Conservation (phyloP, 164 flowering plant genomes). For the Chimonanthus salicifolius region DNA sequence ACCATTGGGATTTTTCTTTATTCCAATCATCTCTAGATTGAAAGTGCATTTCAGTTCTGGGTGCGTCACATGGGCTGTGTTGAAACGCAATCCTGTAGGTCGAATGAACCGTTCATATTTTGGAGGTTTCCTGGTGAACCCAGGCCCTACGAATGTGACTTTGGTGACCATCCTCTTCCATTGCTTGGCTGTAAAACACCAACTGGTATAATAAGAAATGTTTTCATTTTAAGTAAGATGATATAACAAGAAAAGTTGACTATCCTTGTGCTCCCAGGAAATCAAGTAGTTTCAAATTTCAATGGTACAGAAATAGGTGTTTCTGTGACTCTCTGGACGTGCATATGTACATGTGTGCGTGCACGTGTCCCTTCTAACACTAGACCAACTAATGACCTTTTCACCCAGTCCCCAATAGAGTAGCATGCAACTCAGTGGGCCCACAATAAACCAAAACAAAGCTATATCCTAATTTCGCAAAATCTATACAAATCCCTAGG, state of each 20-base stretch:
- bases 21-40: conserved; percentile 90
- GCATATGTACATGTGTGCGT: too few species aligned
- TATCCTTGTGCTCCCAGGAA: neutral
- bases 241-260: neutral
- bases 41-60: conserved; percentile 97
- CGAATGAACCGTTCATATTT: conserved; percentile 97
- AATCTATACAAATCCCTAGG: too few species aligned
- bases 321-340: too few species aligned
- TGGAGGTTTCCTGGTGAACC: conserved; percentile 95
- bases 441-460: too few species aligned
- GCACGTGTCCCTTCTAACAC: too few species aligned
- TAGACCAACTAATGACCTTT: too few species aligned
- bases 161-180: conserved; percentile 99
- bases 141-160: conserved; percentile 87
- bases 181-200: conserved; percentile 68
- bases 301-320: too few species aligned
- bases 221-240: too few species aligned
- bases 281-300: neutral
- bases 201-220: neutral
- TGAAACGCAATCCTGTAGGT: conserved; percentile 81
- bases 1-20: conserved; percentile 97
- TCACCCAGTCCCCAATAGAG: too few species aligned
- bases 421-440: too few species aligned
- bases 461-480: too few species aligned
- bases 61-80: conserved; percentile 95